Conservation (phyloP, 768 basidiomycete genomes). For the Artomyces pyxidatus region DNA sequence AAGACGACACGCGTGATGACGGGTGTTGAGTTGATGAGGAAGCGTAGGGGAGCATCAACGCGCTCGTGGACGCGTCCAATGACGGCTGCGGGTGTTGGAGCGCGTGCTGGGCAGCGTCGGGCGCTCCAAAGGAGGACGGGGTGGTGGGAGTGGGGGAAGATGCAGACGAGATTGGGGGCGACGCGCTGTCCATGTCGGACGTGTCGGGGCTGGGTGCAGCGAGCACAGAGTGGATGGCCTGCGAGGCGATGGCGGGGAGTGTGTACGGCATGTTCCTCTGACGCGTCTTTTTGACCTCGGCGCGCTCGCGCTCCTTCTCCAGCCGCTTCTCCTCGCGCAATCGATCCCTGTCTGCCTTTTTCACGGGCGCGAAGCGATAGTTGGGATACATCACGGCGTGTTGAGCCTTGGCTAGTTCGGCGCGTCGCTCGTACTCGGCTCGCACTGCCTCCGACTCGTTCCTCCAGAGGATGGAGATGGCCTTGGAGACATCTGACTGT, state of each 20-base stretch:
- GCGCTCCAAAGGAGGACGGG: not conserved
- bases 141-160: not conserved
- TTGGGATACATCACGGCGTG: constrained; percentile 11
- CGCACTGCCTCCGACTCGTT: constrained; percentile 28
- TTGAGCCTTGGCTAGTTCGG: constrained; percentile 12
- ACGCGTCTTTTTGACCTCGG: not conserved
- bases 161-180: not conserved
- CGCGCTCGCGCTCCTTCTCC: constrained; percentile 10
- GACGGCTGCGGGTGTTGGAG: constrained; percentile 4
- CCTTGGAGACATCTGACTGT: constrained; percentile 36
- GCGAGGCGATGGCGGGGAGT: constrained; percentile 1
- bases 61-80: not conserved
- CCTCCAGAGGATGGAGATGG: constrained; percentile 34
- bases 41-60: not conserved
- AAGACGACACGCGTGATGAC: not conserved
- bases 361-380: constrained; percentile 15
- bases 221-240: not conserved
- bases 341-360: constrained; percentile 13
- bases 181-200: not conserved
- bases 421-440: constrained; percentile 6
- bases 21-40: not conserved
- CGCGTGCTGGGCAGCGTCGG: not conserved
- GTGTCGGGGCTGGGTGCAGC: not conserved
- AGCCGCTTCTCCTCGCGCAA: constrained; percentile 10
- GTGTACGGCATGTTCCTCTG: constrained; percentile 6